Conservation (phyloP, 2,329 filamentous ascomycete species). For the Pseudogymnoascus sp. region DNA sequence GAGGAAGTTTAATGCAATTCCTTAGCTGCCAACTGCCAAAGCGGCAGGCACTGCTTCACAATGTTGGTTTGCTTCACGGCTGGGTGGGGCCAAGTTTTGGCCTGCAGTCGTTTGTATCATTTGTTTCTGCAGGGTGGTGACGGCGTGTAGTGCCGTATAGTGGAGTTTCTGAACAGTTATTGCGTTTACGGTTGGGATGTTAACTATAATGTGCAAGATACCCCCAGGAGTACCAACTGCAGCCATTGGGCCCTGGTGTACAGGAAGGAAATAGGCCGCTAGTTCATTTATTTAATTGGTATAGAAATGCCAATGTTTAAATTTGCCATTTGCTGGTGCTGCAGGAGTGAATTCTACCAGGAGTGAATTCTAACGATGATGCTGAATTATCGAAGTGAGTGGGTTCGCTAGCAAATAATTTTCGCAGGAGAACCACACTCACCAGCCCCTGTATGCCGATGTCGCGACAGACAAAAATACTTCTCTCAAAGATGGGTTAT, state of each 20-base stretch:
- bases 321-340: background rate
- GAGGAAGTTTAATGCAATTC: conserved; percentile 19
- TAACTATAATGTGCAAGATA: conserved; percentile 11
- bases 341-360: background rate
- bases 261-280: background rate
- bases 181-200: conserved; percentile 9
- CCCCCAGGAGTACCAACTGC: conserved; percentile 9
- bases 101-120: background rate
- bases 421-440: background rate
- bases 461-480: background rate
- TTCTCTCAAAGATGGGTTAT: background rate
- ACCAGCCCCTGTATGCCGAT: background rate
- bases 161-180: conserved; percentile 10
- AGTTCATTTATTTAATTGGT: conserved; percentile 3
- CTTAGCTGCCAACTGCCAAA: background rate
- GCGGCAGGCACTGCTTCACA: background rate
- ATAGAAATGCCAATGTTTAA: conserved; percentile 1
- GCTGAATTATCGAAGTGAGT: background rate
- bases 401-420: background rate
- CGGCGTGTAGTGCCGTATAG: background rate
- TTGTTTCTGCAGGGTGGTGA: background rate
- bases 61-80: background rate
- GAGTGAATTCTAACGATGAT: background rate
- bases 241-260: conserved; percentile 12
- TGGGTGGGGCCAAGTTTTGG: background rate